These are phyloP conservation scores for Aphanomyces invadans DNA, from an alignment of 352 stramenopile species.

Conservation along the genomic window DNA sequence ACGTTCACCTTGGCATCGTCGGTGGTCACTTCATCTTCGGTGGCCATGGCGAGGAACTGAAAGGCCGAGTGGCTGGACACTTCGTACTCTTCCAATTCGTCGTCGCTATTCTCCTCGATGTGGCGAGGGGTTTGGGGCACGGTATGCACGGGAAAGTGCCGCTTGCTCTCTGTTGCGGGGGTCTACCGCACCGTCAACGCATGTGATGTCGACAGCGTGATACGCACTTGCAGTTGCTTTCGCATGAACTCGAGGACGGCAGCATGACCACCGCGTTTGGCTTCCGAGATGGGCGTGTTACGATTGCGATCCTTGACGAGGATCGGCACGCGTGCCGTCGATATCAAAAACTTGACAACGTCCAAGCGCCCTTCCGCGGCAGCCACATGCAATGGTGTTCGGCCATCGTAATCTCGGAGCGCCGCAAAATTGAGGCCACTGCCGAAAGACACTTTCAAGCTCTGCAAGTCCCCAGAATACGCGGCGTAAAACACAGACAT, in stretches of 20 bases:
- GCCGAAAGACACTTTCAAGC: constrained; percentile 18
- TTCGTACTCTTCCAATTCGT: constrained; percentile 10
- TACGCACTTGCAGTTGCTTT: neutral
- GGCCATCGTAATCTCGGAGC: constrained; percentile 55
- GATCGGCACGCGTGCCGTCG: neutral
- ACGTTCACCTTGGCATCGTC: constrained; percentile 5
- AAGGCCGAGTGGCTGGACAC: neutral
- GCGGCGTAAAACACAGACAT: constrained; percentile 23
- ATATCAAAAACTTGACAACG: constrained; percentile 40
- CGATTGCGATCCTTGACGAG: constrained; percentile 8
- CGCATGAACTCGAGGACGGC: constrained; percentile 1
- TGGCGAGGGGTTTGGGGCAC: neutral
- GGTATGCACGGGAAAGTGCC: neutral
- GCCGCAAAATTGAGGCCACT: constrained; percentile 27
- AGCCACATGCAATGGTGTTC: constrained; percentile 57
- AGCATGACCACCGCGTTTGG: neutral
- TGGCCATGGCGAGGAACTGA: neutral
- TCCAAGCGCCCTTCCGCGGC: constrained; percentile 40
- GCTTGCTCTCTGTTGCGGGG: neutral
- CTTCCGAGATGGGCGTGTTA: constrained; percentile 7
- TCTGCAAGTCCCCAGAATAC: constrained; percentile 25
- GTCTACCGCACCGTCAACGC: neutral
- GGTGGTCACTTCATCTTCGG: neutral
- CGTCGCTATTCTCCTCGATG: constrained; percentile 1
- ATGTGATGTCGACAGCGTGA: neutral